Base-by-base conservation (phyloP, 1,284 basidiomycete genomes). In the Peniophora sp. region DNA sequence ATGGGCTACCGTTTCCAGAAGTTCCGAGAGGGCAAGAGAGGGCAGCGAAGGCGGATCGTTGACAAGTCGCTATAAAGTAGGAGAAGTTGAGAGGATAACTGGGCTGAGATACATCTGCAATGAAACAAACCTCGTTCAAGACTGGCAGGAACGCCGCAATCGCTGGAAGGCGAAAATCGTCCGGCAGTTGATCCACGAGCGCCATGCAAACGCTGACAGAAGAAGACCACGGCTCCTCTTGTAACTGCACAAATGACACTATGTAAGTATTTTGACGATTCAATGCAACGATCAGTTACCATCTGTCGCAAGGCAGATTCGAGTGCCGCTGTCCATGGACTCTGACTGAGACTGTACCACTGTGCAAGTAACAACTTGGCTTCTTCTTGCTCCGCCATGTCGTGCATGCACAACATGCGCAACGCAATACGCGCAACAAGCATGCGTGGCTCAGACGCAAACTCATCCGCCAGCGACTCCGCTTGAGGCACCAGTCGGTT, bases 1-100 rank as follows among this genome's bases (percentile, higher is more conserved):
- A 44, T 71, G 66, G 6, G 83, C 78, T 32, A 83, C 58, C 22
- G 65, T 65, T 22, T 73, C 67, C 1, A 87, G 66, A 43, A 87
- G 68, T 17, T 69, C 65, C 3, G 75, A 71, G 0, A 86, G 66
- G 0, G 65, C 61, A 3, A 65, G 60, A 49, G 63, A 73, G 0
- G 78, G 75, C 50, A 65, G 58, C 17, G 71, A 63, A 1, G 79
- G 79, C 5, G 78, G 74, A 50, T 75, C 70, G 47, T 72, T 63
- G 32, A 75, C 67, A 5, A 85, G 61, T 59, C 70, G 67, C 73
- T 75, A 47, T 36, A 25, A 51, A 47, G 32, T 64, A 66, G 66
- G 38, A n/a, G 19, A 41, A 16, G n/a, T 6, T 16, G 38, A 41
- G 38, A 20, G 5, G 8, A 20, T 6, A 6, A 41, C n/a, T 6